Evolutionary conservation across 192 early-diverging fungal species (phyloP), one percentile per base, ranked within the genome.

Genomic region (Entophlyctis luteolus): DNA sequence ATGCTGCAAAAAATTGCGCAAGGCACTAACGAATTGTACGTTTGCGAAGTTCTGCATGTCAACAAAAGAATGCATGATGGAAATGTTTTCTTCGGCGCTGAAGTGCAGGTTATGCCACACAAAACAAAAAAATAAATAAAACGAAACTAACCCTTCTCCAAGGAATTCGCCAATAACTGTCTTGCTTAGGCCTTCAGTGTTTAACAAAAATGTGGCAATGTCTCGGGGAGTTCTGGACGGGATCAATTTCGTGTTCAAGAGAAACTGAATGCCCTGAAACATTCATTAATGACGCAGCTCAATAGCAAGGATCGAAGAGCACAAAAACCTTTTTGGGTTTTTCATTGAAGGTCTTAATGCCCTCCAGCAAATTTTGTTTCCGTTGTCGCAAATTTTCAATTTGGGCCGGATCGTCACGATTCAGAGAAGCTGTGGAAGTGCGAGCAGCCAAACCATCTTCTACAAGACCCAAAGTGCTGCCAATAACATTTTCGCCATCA

Each of bases 31-130:
- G 39, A 99, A 79, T 16, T 90, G 81, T 74, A 89, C 77, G 4
- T 75, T 72, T 36, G 68, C 62, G 65, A 96, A 94, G 48, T 89
- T 83, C 81, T 94, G 87, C 55, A 81, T 76, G 69, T 96, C 94
- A 2, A 96, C 91, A 83, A 94, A 93, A 16, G 92, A 88, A 59
- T 96, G 94, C 94, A 96, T 96, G 39, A 93, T 90, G 14, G 87
- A 81, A 62, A 96, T 88, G 79, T 93, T 86, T 89, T 91, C 88
- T 89, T 74, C 49, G 36, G 10, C 57, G 59, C 59, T 31, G 16
- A 34, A 59, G 32, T 50, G 27, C 14, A 53, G 16, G 29, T 20
- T 20, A 53, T 20, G 45, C 29, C 32, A 36, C 33, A 34, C 42
- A 37, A 37, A 18, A 29, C 23, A 8, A 34, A 35, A 57, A 6